These are phyloP conservation scores for Lupinus albus DNA, from an alignment of 306 rosid genomes.

Conservation along the genomic window DNA sequence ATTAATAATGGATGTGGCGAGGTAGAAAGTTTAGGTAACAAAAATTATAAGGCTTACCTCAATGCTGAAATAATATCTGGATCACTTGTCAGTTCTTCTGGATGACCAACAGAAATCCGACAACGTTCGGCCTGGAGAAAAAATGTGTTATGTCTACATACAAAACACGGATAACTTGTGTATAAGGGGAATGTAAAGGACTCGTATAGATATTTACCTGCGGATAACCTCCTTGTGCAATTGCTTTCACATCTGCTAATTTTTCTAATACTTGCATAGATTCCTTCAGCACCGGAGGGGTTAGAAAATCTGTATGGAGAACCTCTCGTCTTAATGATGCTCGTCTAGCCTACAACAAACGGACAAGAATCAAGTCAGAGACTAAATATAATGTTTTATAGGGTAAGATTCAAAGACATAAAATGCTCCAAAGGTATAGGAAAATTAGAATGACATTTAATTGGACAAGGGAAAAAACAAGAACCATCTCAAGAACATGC, in stretches of 20 bases:
- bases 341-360: conserved; percentile 66
- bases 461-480: conserved; percentile 8
- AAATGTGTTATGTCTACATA: conserved; percentile 26
- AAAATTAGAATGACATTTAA: conserved; percentile 34
- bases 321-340: conserved; percentile 76
- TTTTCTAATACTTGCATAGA: conserved; percentile 74
- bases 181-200: conserved; percentile 14
- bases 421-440: conserved; percentile 26
- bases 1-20: conserved; percentile 19
- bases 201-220: conserved; percentile 56
- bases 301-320: conserved; percentile 82
- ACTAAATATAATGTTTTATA: background rate
- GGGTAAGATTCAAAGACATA: conserved; percentile 28
- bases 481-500: conserved; percentile 83
- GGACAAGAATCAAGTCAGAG: conserved; percentile 20
- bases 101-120: conserved; percentile 84
- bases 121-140: conserved; percentile 84
- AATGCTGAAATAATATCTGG: conserved; percentile 85
- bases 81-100: conserved; percentile 75
- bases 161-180: conserved; percentile 26
- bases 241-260: conserved; percentile 73
- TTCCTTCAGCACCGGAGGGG: conserved; percentile 87
- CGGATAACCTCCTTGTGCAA: conserved; percentile 92
- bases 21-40: conserved; percentile 22
- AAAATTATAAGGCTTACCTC: conserved; percentile 52